Conservation (phyloP, 495 filamentous ascomycete species). For the Penicillium arizonense region DNA sequence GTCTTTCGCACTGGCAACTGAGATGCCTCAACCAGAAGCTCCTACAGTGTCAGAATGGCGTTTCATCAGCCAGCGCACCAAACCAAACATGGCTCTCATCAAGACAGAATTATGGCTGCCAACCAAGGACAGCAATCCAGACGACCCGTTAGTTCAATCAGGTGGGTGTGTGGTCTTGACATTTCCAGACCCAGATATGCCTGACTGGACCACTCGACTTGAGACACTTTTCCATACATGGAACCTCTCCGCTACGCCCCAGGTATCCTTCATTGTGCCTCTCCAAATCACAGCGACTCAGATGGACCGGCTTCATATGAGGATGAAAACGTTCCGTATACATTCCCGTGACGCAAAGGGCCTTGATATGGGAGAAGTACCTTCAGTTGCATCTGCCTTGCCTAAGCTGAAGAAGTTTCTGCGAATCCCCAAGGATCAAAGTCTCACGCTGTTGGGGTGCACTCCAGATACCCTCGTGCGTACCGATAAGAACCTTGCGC, state of each 20-base stretch:
- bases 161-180: slow-evolving; percentile 12
- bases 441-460: slow-evolving; percentile 8
- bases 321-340: slow-evolving; percentile 9
- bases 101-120: slow-evolving; percentile 15
- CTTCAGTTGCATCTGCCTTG: slow-evolving; percentile 8
- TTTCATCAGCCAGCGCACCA: slow-evolving; percentile 25
- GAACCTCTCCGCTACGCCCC: not conserved
- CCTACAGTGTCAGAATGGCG: slow-evolving; percentile 7
- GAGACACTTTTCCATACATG: slow-evolving; percentile 10
- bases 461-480: slow-evolving; percentile 11
- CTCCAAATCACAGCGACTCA: slow-evolving; percentile 3
- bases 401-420: slow-evolving; percentile 14
- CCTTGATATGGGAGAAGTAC: slow-evolving; percentile 6
- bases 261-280: slow-evolving; percentile 10
- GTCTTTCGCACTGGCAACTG: slow-evolving; percentile 13
- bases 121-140: not conserved
- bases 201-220: slow-evolving; percentile 5
- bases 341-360: slow-evolving; percentile 9
- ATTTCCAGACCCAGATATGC: slow-evolving; percentile 8
- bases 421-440: slow-evolving; percentile 2
- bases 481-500: slow-evolving; percentile 16
- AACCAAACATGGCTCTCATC: slow-evolving; percentile 18
- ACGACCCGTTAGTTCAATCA: slow-evolving; percentile 9
- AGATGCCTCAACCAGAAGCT: not conserved
- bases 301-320: not conserved